Conservation (phyloP, 2,329 filamentous ascomycete species). For the Botrytis tulipae region DNA sequence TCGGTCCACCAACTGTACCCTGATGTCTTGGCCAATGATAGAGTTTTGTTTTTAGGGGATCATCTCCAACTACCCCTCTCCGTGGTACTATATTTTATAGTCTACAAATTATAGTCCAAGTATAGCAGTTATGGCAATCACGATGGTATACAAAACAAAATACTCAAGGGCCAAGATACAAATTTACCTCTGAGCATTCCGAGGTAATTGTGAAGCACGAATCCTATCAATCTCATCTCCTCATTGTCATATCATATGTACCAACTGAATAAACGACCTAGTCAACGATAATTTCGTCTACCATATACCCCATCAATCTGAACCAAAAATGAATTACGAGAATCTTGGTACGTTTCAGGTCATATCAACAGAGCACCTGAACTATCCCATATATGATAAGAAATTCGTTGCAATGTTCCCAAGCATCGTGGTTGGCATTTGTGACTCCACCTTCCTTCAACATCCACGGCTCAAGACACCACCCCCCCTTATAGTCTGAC, state of each 20-base stretch:
- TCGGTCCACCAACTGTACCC: slow-evolving; percentile 11
- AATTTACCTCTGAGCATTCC: neutral
- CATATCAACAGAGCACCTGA: slow-evolving; percentile 10
- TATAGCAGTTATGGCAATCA: slow-evolving; percentile 10
- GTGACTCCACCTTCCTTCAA: neutral
- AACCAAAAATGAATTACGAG: slow-evolving; percentile 1
- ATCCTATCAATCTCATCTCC: neutral
- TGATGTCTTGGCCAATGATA: slow-evolving; percentile 17
- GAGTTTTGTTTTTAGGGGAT: slow-evolving; percentile 10
- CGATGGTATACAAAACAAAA: neutral
- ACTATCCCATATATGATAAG: slow-evolving; percentile 9
- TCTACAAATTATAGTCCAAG: neutral
- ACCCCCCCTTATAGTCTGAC: neutral
- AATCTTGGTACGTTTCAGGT: neutral
- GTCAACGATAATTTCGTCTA: neutral
- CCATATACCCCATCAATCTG: slow-evolving; percentile 3
- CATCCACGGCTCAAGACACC: slow-evolving; percentile 14
- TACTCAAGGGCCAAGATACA: neutral
- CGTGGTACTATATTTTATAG: neutral
- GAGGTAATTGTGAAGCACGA: neutral
- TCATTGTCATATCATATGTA: slow-evolving; percentile 8
- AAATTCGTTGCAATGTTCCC: slow-evolving; percentile 11
- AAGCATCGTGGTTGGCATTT: slow-evolving; percentile 1
- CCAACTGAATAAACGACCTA: slow-evolving; percentile 1
- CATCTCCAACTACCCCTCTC: neutral